phyloP scores from a whole-genome alignment of 768 basidiomycete species.

The Tephrocybe rancida region DNA sequence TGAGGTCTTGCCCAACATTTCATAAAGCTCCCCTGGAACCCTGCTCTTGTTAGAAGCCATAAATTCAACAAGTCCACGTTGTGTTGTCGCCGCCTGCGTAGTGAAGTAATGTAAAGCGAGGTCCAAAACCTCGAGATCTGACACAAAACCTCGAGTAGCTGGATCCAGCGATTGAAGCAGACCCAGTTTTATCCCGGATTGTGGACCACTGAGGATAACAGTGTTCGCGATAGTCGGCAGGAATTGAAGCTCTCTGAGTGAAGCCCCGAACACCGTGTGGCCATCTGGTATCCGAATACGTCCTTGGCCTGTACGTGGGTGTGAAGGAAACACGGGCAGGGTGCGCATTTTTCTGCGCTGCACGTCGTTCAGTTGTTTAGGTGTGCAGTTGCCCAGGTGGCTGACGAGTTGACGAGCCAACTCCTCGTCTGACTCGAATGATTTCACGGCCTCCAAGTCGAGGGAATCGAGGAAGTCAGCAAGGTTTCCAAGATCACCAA shows the following conservation, averaged over 20 bases:
- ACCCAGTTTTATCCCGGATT: slow-evolving; percentile 11
- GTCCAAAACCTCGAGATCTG: slow-evolving; percentile 25
- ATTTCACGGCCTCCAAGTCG: not conserved
- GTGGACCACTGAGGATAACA: slow-evolving; percentile 30
- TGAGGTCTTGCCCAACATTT: slow-evolving; percentile 20
- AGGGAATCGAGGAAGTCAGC: slow-evolving; percentile 33
- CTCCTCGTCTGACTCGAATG: not conserved
- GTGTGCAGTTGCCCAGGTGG: not conserved
- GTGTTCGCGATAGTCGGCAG: slow-evolving; percentile 23
- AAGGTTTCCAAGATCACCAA: slow-evolving; percentile 27
- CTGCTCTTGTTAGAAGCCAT: slow-evolving; percentile 23
- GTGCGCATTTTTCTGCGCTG: slow-evolving; percentile 6
- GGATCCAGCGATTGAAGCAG: slow-evolving; percentile 29
- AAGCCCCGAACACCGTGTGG: not conserved
- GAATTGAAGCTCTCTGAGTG: slow-evolving; percentile 26
- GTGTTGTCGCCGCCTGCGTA: slow-evolving; percentile 26
- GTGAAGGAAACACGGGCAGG: slow-evolving; percentile 6
- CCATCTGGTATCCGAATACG: slow-evolving; percentile 6
- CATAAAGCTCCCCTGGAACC: slow-evolving; percentile 26
- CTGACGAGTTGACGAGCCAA: not conserved
- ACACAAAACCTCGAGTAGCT: slow-evolving; percentile 12
- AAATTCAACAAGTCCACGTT: slow-evolving; percentile 27
- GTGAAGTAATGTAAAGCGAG: slow-evolving; percentile 30
- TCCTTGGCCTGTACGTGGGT: not conserved
- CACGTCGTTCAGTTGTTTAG: not conserved